Evolutionary conservation across 495 filamentous ascomycete genomes (phyloP).

Genomic region (Aspergillus heteromorphus): DNA sequence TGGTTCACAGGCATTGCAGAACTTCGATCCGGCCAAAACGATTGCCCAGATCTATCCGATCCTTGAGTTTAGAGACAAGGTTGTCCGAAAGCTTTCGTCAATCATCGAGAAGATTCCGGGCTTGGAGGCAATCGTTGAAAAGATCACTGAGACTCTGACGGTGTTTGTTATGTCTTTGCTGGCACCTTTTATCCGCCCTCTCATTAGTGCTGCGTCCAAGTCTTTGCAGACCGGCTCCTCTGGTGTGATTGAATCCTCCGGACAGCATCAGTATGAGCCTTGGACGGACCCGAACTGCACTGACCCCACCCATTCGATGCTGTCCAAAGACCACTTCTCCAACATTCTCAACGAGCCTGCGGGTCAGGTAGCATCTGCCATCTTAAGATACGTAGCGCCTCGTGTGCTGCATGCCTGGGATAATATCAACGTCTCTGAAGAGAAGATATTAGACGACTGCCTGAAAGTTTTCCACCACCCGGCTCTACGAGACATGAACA

Average conservation of each 20-base stretch:
- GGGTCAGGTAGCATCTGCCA: slow-evolving; percentile 70
- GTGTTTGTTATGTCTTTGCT: slow-evolving; percentile 85
- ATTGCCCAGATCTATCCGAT: slow-evolving; percentile 89
- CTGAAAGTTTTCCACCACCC: slow-evolving; percentile 84
- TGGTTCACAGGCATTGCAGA: slow-evolving; percentile 63
- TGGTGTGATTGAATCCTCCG: slow-evolving; percentile 70
- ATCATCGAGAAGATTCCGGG: slow-evolving; percentile 91
- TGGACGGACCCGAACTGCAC: slow-evolving; percentile 84
- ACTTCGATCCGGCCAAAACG: slow-evolving; percentile 78
- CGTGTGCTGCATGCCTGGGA: slow-evolving; percentile 89
- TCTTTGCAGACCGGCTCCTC: slow-evolving; percentile 78
- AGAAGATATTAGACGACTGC: slow-evolving; percentile 75
- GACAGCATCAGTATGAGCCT: slow-evolving; percentile 80
- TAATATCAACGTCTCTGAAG: slow-evolving; percentile 68
- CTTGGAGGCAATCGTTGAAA: slow-evolving; percentile 77
- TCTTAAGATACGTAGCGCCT: slow-evolving; percentile 80
- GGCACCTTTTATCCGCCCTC: slow-evolving; percentile 81
- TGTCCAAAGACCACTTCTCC: slow-evolving; percentile 95
- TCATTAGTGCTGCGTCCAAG: slow-evolving; percentile 82
- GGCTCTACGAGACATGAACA: slow-evolving; percentile 60
- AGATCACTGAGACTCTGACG: slow-evolving; percentile 85
- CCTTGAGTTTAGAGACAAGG: slow-evolving; percentile 86
- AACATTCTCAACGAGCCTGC: slow-evolving; percentile 87
- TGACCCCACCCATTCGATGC: slow-evolving; percentile 89
- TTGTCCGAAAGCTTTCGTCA: slow-evolving; percentile 73